Conservation (phyloP, 2,329 filamentous ascomycete species). For the Drechslera avenae region DNA sequence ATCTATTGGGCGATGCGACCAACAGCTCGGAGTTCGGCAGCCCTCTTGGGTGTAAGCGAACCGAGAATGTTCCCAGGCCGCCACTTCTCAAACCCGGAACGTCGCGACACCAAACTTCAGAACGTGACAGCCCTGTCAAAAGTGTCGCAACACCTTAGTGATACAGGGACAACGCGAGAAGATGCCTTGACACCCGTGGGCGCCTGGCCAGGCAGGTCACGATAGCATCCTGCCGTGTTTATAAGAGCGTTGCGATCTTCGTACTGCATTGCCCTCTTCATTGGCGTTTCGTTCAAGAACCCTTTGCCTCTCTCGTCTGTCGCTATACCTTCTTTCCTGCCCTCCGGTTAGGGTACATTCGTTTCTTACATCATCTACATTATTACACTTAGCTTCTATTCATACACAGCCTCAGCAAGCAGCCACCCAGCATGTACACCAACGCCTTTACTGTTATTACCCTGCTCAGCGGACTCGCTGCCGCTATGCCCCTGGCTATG, state of each 20-base stretch:
- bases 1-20: constrained; percentile 1
- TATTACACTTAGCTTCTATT: neutral
- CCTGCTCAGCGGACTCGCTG: constrained; percentile 19
- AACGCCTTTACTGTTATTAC: constrained; percentile 16
- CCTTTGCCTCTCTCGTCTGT: constrained; percentile 6
- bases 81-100: constrained; percentile 14
- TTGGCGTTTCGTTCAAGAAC: constrained; percentile 4
- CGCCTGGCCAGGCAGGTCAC: constrained; percentile 8
- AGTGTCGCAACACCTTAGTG: constrained; percentile 8
- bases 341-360: constrained; percentile 19
- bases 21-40: constrained; percentile 5
- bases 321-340: constrained; percentile 1
- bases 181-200: constrained; percentile 17
- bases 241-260: constrained; percentile 9
- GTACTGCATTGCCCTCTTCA: neutral
- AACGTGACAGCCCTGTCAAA: constrained; percentile 19
- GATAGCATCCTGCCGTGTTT: neutral
- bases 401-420: neutral
- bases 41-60: constrained; percentile 2
- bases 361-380: constrained; percentile 4
- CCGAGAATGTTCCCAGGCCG: neutral
- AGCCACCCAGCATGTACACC: constrained; percentile 21
- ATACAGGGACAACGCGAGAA: constrained; percentile 14
- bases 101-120: constrained; percentile 12
- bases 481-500: constrained; percentile 18